These are phyloP conservation scores for Phytophthora tentaculata DNA, from an alignment of 352 stramenopile species.

Conservation along the genomic window DNA sequence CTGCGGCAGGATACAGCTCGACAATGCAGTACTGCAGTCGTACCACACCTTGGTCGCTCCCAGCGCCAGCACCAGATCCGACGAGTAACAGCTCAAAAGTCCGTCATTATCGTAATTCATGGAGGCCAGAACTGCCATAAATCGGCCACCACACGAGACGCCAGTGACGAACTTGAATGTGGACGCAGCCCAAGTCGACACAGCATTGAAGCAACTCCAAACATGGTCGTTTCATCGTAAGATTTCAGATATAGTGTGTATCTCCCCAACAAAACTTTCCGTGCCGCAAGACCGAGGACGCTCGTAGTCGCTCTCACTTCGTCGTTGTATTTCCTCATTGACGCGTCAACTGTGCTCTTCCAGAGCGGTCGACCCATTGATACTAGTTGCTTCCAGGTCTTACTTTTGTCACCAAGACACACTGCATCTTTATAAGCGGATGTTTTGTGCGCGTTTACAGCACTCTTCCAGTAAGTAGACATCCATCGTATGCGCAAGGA, in stretches of 20 bases:
- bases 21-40: not conserved
- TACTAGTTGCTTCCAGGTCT: not conserved
- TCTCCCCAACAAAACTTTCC: not conserved
- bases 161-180: not conserved
- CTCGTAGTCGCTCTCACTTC: not conserved
- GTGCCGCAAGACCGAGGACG: not conserved
- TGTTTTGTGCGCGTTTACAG: not conserved
- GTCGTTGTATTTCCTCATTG: not conserved
- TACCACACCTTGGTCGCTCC: not conserved
- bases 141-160: not conserved
- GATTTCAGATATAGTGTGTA: not conserved
- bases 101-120: not conserved
- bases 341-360: not conserved
- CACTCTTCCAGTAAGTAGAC: not conserved
- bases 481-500: not conserved
- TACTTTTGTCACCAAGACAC: not conserved
- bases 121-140: not conserved
- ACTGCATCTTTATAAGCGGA: not conserved
- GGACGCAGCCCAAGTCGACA: not conserved
- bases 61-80: not conserved
- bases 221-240: not conserved
- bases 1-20: not conserved
- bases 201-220: not conserved
- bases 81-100: not conserved
- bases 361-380: not conserved